Evolutionary conservation across 495 filamentous ascomycete genomes (phyloP), one percentile per base, ranked within the genome.

Genomic region (Sordaria brevicollis): DNA sequence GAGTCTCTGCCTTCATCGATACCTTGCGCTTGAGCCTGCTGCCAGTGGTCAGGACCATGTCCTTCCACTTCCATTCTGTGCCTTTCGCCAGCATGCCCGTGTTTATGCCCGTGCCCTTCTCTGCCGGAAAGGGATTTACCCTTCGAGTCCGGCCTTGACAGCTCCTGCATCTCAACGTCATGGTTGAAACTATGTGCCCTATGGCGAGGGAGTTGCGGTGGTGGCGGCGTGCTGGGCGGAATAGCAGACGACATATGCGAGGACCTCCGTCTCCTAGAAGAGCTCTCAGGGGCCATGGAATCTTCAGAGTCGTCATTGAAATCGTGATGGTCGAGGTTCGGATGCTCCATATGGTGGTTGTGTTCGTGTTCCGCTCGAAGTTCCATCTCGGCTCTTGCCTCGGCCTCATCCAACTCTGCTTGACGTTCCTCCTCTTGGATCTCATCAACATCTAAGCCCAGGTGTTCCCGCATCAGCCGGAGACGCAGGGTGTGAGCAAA

Each of bases 401-500:
- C 81, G 36, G 84, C 81, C 11, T 78, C 80, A 67, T 83, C 83
- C 5, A 85, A 73, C 67, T 89, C 86, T 34, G 81, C 83, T 71
- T 84, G 82, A 57, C 87, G 86, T 72, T 96, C 92, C 65, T 94
- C 90, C 72, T 95, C 93, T 81, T 92, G 84, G 68, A 97, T 86
- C 76, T 91, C 93, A 76, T 99, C 95, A 21, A 97, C 92, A 75
- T 98, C 95, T 67, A 99, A 82, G 37, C 95, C 95, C 38, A 99
- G 85, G 84, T 99, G 95, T 80, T 99, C 95, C 71, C 95, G 88
- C 95, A 98, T 98, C 62, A 99, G 81, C 43, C 96, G 89, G 84
- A 97, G 89, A 3, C 95, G 91, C 71, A 99, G 87, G 0, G 93
- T 95, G 76, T 98, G 94, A 19, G 95, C 91, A 78, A 97, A 99